These are phyloP conservation scores for Globisporangium takayamanum DNA, from an alignment of 352 stramenopile genomes.

Conservation along the genomic window DNA sequence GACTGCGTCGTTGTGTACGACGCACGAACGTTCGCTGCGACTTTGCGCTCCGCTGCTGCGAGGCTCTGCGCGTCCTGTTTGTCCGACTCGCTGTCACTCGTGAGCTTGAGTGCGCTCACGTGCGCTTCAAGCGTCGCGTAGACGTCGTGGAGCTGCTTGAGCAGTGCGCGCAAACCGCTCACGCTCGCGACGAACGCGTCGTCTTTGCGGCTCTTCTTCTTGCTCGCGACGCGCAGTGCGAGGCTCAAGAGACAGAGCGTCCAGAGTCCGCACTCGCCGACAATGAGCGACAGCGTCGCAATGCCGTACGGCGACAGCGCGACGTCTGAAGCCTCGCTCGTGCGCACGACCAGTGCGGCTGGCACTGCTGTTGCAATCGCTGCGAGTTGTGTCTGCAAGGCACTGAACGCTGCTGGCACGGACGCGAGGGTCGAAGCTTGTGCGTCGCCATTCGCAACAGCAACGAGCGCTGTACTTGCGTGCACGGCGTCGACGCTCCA, in stretches of 20 bases:
- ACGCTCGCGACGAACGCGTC: constrained; percentile 23
- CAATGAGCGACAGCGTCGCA: constrained; percentile 38
- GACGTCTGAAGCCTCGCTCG: not conserved
- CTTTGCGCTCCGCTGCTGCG: constrained; percentile 22
- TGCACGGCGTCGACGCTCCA: constrained; percentile 34
- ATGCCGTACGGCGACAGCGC: constrained; percentile 46
- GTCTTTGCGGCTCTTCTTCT: constrained; percentile 71
- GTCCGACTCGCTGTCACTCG: not conserved
- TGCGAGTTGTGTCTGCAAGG: constrained; percentile 26
- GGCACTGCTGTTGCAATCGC: constrained; percentile 20
- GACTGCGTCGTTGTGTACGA: constrained; percentile 33
- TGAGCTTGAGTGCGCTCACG: constrained; percentile 19
- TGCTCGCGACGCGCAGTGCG: constrained; percentile 30
- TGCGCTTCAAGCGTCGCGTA: constrained; percentile 31
- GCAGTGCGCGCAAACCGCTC: constrained; percentile 34
- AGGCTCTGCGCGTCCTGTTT: not conserved
- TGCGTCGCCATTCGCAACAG: not conserved
- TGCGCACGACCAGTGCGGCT: constrained; percentile 8
- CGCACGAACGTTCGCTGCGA: constrained; percentile 27
- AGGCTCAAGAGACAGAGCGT: constrained; percentile 41
- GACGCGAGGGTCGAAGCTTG: not conserved
- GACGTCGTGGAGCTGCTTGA: constrained; percentile 60
- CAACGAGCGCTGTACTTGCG: constrained; percentile 7
- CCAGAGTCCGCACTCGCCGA: constrained; percentile 57
- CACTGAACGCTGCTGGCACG: constrained; percentile 15